Base-by-base conservation (phyloP, 2,329 filamentous ascomycete genomes). In the Ceratocystis eucalypticola region DNA sequence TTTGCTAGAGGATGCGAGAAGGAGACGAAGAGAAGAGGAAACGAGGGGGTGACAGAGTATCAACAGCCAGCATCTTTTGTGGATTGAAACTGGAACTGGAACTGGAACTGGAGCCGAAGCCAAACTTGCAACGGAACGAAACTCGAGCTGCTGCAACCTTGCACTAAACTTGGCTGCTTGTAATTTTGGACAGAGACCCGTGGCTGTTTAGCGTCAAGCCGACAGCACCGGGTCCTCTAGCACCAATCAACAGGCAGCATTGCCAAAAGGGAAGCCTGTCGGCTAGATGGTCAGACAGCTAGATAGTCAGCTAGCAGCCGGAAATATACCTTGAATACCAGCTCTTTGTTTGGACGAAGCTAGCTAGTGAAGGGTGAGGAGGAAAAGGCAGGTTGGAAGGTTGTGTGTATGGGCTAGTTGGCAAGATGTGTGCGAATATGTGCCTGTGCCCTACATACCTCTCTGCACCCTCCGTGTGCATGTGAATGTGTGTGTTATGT, bases 81-180 rank as follows among this genome's bases (percentile, higher is more conserved):
- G 15, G 53, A 59, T 37, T 15, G 55, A 37, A 59, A 37, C 55
- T 57, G 25, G n/a, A 57, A 30, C 2, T 57, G 22, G 15, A 55
- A 28, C 50, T 15, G 53, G 53, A 57, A 55, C 20, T 55, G 25
- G 50, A 55, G 50, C 22, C 25, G 50, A 28, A 59, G 55, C 55
- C 55, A 25, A 59, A 59, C 55, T 59, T 37, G 55, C 28, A 30
- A 59, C 28, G 28, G 25, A 59, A 59, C 55, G 28, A 37, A 59
- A 59, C 55, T 53, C 48, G 22, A 53, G 48, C 6, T 53, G 48
- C 48, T 53, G 48, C 48, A 53, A 22, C 48, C 48, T 15, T 59
- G 55, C 28, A 8, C 25, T 30, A 59, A 37, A 59, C 55, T 37
- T 59, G 55, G n/a, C 8, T n/a, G 15, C 5, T 7, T n/a, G 28